Evolutionary conservation across 2,329 filamentous ascomycete genomes (phyloP), one percentile per base, ranked within the genome.

Genomic region (Pseudogymnoascus sp.): DNA sequence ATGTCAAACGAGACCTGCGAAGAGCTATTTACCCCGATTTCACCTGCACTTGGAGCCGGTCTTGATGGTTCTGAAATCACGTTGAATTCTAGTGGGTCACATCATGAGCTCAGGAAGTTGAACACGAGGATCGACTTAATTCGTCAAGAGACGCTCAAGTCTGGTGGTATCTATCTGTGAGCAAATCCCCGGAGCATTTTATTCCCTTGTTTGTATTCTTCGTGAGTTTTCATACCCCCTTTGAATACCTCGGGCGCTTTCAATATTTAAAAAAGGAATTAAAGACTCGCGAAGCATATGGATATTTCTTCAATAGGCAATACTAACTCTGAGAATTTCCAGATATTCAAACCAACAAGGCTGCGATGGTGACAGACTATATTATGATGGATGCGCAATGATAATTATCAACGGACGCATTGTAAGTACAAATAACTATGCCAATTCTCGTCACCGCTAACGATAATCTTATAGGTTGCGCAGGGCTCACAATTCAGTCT

Each of bases 21-120:
- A 72, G 86, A 88, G 69, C 76, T 88, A 2, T 88, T 86, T 71
- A 85, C 83, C 5, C 83, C 84, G 2, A 77, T 79, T 5, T 64
- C 69, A 14, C 73, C 75, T 14, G 82, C 85, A 67, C 81, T 81
- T 31, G 75, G 78, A 7, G 85, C 86, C 77, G 81, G 82, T n/a
- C 77, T 91, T 1, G 81, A 86, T 69, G 90, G 90, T 4, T 84
- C 85, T 4, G 90, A 91, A 70, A 86, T 91, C 63, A 82, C 90
- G 66, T 84, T 84, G 6, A 93, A 93, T 73, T 85, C 81, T 3
- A 86, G 81, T 62, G 89, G 86, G 5, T 85, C 80, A 11, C 90
- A 93, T 72, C 84, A 86, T 69, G 82, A 86, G 68, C 75, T 91
- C 8, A 78, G 86, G 16, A 91, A 91, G 72, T 80, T 91, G 0